phyloP scores from a whole-genome alignment of 805 yeast species.

The Monosporozyma solicola region DNA sequence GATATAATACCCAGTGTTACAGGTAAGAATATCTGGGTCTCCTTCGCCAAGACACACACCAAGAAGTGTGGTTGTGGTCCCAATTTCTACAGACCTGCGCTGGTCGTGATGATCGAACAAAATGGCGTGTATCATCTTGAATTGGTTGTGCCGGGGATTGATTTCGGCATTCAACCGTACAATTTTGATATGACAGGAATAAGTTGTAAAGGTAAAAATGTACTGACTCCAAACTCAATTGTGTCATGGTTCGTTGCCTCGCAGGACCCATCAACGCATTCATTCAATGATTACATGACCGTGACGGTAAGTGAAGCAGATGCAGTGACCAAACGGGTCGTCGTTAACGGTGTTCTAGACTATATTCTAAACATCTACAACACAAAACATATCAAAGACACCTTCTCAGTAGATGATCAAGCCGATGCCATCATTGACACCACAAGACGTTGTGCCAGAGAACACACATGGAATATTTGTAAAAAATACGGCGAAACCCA shows the following conservation, averaged over 20 bases:
- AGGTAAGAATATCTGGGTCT: slow-evolving; percentile 15
- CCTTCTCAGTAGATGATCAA: not conserved
- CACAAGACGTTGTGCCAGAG: slow-evolving; percentile 4
- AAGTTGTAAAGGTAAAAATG: slow-evolving; percentile 8
- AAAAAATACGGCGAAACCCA: slow-evolving; percentile 10
- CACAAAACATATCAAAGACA: not conserved
- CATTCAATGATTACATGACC: slow-evolving; percentile 32
- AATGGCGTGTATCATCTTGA: slow-evolving; percentile 13
- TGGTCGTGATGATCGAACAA: slow-evolving; percentile 10
- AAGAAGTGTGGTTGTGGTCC: slow-evolving; percentile 15
- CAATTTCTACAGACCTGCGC: slow-evolving; percentile 13
- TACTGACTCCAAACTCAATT: slow-evolving; percentile 15
- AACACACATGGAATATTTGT: slow-evolving; percentile 4
- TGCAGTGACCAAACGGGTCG: slow-evolving; percentile 28
- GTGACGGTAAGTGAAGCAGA: slow-evolving; percentile 35
- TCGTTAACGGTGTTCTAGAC: slow-evolving; percentile 31
- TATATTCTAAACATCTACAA: slow-evolving; percentile 29
- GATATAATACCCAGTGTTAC: slow-evolving; percentile 9
- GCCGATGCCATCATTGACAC: not conserved
- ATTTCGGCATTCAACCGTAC: slow-evolving; percentile 10
- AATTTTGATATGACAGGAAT: slow-evolving; percentile 11
- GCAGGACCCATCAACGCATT: slow-evolving; percentile 9
- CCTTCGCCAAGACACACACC: slow-evolving; percentile 14
- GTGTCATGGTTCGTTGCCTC: slow-evolving; percentile 12
- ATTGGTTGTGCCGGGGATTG: slow-evolving; percentile 9